A percentile compares a stretch with the other conserved stretches of the same genome.
Conservation (phyloP, 2,329 filamentous ascomycete species). For the Colletotrichum kahawae region DNA sequence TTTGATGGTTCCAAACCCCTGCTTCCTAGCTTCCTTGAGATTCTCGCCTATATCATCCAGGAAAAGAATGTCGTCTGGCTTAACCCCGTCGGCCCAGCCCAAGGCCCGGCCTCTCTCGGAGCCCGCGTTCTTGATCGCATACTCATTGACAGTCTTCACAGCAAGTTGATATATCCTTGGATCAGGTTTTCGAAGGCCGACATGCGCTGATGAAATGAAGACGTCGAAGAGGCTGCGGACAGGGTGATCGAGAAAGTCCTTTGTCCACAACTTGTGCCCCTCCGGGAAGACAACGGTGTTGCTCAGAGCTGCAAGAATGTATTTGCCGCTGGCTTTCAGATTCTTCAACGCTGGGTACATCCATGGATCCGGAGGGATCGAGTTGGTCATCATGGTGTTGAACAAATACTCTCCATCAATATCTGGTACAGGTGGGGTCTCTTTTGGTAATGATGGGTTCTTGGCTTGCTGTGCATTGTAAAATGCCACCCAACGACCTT, state of each 20-base stretch:
- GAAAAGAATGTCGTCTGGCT: slow-evolving; percentile 77
- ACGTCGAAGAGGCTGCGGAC: slow-evolving; percentile 79
- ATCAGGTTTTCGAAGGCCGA: slow-evolving; percentile 88
- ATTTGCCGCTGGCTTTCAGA: slow-evolving; percentile 67
- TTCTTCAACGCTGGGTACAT: slow-evolving; percentile 83
- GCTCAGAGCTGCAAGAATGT: slow-evolving; percentile 80
- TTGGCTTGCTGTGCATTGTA: slow-evolving; percentile 50
- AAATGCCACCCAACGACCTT: slow-evolving; percentile 72
- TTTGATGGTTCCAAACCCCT: slow-evolving; percentile 84
- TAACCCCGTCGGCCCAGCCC: slow-evolving; percentile 58
- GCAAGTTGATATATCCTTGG: slow-evolving; percentile 80
- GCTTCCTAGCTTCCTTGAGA: slow-evolving; percentile 75
- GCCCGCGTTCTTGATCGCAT: slow-evolving; percentile 57
- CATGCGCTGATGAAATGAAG: slow-evolving; percentile 85
- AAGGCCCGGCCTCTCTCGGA: slow-evolving; percentile 39
- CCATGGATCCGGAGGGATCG: slow-evolving; percentile 77
- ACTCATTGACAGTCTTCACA: slow-evolving; percentile 67
- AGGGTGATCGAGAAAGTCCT: slow-evolving; percentile 58
- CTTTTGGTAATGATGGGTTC: slow-evolving; percentile 41
- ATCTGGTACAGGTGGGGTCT: slow-evolving; percentile 67
- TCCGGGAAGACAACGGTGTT: slow-evolving; percentile 90
- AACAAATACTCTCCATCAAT: slow-evolving; percentile 84
- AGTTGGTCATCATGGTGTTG: slow-evolving; percentile 86
- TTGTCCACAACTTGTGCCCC: slow-evolving; percentile 69
- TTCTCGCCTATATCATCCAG: slow-evolving; percentile 96